phyloP scores from a whole-genome alignment of 2,329 filamentous ascomycete genomes.

The Hypomyces perniciosus region DNA sequence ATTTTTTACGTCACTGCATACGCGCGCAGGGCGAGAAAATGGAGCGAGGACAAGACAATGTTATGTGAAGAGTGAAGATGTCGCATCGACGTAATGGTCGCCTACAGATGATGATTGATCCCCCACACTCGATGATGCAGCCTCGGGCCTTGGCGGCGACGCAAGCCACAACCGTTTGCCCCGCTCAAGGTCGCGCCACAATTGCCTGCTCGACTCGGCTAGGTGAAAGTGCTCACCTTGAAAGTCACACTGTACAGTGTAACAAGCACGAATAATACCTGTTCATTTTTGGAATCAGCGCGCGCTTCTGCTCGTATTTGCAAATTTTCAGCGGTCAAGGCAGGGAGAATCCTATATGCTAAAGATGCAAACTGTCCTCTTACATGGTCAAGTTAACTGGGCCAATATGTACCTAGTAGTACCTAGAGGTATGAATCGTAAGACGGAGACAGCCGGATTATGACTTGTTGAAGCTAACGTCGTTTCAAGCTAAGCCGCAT shows the following conservation, averaged over 20 bases:
- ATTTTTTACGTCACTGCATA: slow-evolving; percentile 40
- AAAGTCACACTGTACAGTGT: neutral
- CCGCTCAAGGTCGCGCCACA: slow-evolving; percentile 23
- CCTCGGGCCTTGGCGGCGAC: neutral
- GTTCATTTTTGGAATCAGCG: too few relatives aligned
- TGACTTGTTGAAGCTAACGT: too few relatives aligned
- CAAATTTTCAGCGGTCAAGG: too few relatives aligned
- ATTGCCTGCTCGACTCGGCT: neutral
- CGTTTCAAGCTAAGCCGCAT: neutral
- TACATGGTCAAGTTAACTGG: too few relatives aligned
- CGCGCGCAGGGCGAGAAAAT: neutral
- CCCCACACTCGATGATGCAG: slow-evolving; percentile 5
- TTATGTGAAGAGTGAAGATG: neutral
- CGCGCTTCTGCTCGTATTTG: too few relatives aligned
- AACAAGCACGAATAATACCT: too few relatives aligned
- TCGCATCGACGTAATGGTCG: slow-evolving; percentile 2
- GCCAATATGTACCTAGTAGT: too few relatives aligned
- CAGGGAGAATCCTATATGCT: too few relatives aligned
- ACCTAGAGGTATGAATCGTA: too few relatives aligned
- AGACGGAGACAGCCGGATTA: too few relatives aligned
- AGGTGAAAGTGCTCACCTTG: too few relatives aligned
- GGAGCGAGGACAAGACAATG: neutral
- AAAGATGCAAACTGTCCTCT: too few relatives aligned
- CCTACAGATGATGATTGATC: slow-evolving; percentile 5
- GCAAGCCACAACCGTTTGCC: slow-evolving; percentile 9